phyloP scores from a whole-genome alignment of 345 rosid genomes.

The Punica granatum region DNA sequence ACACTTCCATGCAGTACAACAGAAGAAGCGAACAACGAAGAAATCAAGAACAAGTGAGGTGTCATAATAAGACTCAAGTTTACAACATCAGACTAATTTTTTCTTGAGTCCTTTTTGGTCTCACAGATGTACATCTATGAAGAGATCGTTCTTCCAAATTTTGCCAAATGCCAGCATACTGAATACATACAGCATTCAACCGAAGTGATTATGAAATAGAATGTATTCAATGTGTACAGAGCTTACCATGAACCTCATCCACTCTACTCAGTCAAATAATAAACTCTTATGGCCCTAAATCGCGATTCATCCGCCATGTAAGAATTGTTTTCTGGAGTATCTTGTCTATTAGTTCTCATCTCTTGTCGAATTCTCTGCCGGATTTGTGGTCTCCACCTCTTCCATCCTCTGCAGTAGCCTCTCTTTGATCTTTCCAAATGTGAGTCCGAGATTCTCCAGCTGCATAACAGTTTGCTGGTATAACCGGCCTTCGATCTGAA shows the following conservation, averaged over 20 bases:
- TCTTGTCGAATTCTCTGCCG: not conserved
- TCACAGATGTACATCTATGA: not conserved
- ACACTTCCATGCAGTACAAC: conserved; percentile 38
- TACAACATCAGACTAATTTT: not conserved
- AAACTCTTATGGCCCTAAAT: too few species aligned
- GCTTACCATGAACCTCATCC: not conserved
- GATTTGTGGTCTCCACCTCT: conserved; percentile 16
- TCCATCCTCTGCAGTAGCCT: conserved; percentile 22
- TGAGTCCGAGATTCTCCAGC: conserved; percentile 35
- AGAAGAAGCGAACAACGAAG: conserved; percentile 55
- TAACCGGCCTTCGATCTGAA: not conserved
- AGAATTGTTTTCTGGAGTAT: too few species aligned
- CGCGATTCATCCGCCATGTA: too few species aligned
- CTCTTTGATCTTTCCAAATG: conserved; percentile 29
- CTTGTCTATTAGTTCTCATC: not conserved
- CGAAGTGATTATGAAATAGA: not conserved
- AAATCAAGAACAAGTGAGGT: conserved; percentile 51
- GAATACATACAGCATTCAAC: not conserved
- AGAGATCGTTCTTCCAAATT: not conserved
- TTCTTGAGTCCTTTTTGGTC: not conserved
- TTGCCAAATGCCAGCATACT: not conserved
- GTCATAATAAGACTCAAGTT: conserved; percentile 10
- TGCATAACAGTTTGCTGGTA: conserved; percentile 18
- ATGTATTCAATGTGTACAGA: not conserved
- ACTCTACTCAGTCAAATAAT: not conserved